These are phyloP conservation scores for Penicillium lagena DNA, from an alignment of 495 filamentous ascomycete species.

Conservation along the genomic window DNA sequence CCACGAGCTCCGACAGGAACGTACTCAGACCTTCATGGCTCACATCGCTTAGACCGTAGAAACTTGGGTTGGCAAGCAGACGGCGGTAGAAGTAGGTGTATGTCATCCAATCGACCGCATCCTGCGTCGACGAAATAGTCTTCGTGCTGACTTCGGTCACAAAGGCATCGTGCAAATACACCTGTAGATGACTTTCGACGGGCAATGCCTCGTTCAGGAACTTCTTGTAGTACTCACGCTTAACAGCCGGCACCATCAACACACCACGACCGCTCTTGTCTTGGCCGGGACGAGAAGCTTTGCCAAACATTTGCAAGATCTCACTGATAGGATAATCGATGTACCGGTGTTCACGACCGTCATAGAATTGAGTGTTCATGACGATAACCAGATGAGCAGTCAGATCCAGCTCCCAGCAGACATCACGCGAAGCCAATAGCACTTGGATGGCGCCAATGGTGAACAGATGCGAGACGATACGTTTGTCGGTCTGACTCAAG, in stretches of 20 bases:
- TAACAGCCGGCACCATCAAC: conserved; percentile 88
- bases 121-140: conserved; percentile 89
- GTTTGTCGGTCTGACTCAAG: conserved; percentile 78
- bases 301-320: conserved; percentile 99
- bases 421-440: conserved; percentile 86
- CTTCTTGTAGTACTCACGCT: conserved; percentile 97
- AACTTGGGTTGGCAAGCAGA: conserved; percentile 94
- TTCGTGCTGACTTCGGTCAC: conserved; percentile 93
- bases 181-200: conserved; percentile 88
- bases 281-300: conserved; percentile 68
- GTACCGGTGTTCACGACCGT: conserved; percentile 94
- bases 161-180: conserved; percentile 90
- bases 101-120: conserved; percentile 96
- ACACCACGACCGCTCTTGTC: conserved; percentile 85
- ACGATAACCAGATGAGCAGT: conserved; percentile 87
- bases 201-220: conserved; percentile 96
- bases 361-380: conserved; percentile 99
- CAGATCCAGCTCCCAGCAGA: conserved; percentile 90
- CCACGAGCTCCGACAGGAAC: conserved; percentile 92
- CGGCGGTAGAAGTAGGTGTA: conserved; percentile 99
- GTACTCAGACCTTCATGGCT: conserved; percentile 90
- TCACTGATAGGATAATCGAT: conserved; percentile 95
- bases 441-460: conserved; percentile 89
- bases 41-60: conserved; percentile 83
- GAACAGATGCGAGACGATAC: conserved; percentile 88